Evolutionary conservation across 2,329 filamentous ascomycete genomes (phyloP), one percentile per base, ranked within the genome.

Genomic region (Nigrospora oryzae): DNA sequence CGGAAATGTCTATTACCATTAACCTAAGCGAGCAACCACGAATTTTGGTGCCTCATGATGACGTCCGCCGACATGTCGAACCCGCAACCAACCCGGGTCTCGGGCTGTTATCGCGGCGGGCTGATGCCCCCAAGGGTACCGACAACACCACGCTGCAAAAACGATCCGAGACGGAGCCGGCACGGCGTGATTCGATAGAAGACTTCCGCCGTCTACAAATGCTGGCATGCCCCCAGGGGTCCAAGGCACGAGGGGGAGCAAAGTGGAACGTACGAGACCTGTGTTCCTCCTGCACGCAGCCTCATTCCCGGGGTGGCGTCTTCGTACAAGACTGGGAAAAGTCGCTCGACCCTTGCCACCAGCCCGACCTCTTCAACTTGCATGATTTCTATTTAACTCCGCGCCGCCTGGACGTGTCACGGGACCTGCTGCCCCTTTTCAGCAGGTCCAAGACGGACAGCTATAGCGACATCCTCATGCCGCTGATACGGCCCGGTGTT

Each of bases 1-100:
- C 88, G 1, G 79, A 90, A 50, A 90, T 95, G 86, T 80, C 89
- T 50, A 65, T 95, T 16, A 85, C 86, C 0, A 86, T 95, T 66
- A 95, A 95, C 58, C 71, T 86, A 16, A 77, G 85, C 53, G 84
- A 89, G 46, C 79, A 87, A 53, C 86, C 86, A 1, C 74, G 85
- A 35, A 78, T 90, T 2, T 71, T 89, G 3, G 73, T 86, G 1
- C 80, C 86, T 0, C 81, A 83, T 66, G 80, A 86, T 46, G 78
- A 86, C 46, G 69, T 62, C n/a, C 53, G 58, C 16, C 48, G 59
- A 35, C 52, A 60, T 5, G 55, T 50, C 14, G 50, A 56, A 30
- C 51, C 56, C 16, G 65, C 58, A 6, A 60, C 47, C 15, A 55
- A 54, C 14, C 49, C 48, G 61, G 66, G 46, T 61, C 56, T 55